These are phyloP conservation scores for Tolypocladium guangdongense DNA, from an alignment of 2,329 filamentous ascomycete genomes.

Conservation along the genomic window DNA sequence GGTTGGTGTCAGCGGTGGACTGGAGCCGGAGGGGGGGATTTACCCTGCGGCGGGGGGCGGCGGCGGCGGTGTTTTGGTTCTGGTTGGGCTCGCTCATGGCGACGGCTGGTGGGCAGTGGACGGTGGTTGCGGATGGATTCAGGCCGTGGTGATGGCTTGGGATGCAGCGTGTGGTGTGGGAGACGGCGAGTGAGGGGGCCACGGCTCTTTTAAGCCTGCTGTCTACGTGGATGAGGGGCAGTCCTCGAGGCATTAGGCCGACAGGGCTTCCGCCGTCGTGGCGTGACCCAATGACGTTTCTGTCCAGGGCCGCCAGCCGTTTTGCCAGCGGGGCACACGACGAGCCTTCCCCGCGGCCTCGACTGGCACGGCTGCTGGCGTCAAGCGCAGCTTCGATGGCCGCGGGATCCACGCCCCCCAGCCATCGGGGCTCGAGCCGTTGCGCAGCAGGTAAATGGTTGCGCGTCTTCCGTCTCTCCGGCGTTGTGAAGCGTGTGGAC, in stretches of 20 bases:
- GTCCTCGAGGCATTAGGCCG: no score
- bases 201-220: neutral
- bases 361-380: no score
- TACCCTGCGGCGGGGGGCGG: slow-evolving; percentile 19
- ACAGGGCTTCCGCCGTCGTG: no score
- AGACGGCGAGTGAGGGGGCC: no score
- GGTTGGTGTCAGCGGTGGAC: neutral
- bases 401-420: no score
- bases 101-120: neutral
- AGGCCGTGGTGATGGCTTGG: neutral
- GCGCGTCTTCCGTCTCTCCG: neutral
- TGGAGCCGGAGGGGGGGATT: neutral
- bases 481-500: neutral
- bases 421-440: neutral
- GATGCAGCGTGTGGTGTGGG: neutral
- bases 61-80: slow-evolving; percentile 7
- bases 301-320: no score
- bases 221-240: no score
- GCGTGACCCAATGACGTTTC: no score
- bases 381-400: no score
- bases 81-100: slow-evolving; percentile 20
- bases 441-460: neutral
- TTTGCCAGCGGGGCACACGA: no score
- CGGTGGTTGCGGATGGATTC: neutral
- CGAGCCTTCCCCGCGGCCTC: no score